Conservation (phyloP, 2,329 filamentous ascomycete genomes). For the Nothopassalora personata region DNA sequence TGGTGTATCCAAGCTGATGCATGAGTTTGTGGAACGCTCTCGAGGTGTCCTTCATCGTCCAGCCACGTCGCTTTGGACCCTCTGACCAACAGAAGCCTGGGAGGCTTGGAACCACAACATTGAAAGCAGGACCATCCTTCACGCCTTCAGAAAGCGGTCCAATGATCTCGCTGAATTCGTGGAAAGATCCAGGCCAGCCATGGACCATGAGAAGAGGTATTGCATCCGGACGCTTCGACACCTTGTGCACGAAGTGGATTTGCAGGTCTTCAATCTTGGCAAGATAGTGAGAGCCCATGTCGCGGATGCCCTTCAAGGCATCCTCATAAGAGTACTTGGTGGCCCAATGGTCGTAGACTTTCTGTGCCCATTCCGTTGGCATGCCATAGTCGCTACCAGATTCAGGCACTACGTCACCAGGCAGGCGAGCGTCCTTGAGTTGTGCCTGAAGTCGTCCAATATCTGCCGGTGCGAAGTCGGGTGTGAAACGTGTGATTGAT, state of each 20-base stretch:
- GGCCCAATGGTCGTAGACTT: conserved; percentile 33
- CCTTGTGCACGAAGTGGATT: conserved; percentile 40
- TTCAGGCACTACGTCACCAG: conserved; percentile 34
- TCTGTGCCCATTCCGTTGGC: conserved; percentile 31
- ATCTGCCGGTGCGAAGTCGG: conserved; percentile 33
- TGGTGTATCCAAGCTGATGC: conserved; percentile 37
- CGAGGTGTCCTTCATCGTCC: conserved; percentile 37
- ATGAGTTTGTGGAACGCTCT: conserved; percentile 37
- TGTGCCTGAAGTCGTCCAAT: conserved; percentile 35
- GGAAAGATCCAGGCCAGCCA: conserved; percentile 44
- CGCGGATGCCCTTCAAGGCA: conserved; percentile 31
- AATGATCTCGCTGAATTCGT: conserved; percentile 41
- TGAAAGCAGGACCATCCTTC: conserved; percentile 42
- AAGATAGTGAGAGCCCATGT: conserved; percentile 32
- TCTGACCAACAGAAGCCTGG: conserved; percentile 50
- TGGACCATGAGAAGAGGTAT: conserved; percentile 41
- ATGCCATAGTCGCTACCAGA: conserved; percentile 35
- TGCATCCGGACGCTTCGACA: conserved; percentile 30
- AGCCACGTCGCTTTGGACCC: conserved; percentile 28
- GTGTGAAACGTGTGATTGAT: conserved; percentile 32
- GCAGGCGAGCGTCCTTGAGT: conserved; percentile 32
- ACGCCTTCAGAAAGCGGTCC: conserved; percentile 28
- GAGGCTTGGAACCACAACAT: conserved; percentile 55
- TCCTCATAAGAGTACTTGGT: conserved; percentile 33
- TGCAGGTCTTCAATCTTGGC: conserved; percentile 34